Evolutionary conservation across 192 early-diverging fungal species (phyloP), one percentile per base, ranked within the genome.

Genomic region (Coemansia sp.): DNA sequence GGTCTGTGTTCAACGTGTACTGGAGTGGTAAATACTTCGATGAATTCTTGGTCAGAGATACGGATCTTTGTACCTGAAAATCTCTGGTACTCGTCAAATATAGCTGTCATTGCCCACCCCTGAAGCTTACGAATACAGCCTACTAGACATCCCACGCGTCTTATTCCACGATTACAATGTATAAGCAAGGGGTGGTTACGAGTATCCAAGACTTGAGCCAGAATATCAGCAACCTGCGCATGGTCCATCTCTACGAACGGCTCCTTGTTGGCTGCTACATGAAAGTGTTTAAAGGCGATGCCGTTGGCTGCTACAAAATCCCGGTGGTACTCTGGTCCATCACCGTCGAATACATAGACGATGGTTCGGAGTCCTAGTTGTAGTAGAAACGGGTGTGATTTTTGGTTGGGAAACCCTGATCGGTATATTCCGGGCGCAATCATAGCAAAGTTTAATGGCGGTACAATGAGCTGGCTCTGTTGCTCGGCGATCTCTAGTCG

Each of bases 1-100:
- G 81, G 77, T 27, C 49, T 65, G 44, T 65, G 66, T 27, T 78
- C 74, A 5, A 76, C 64, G 43, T 44, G 65, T 15, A 76, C 81
- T 5, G 67, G 73, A 27, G 61, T 44, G 60, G 66, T 66, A 51
- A 85, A 85, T 15, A 80, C 77, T 66, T 80, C 79, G 49, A 79
- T 79, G 80, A 97, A 94, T 90, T 98, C 95, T 76, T 97, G 95
- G 82, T 98, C 97, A 12, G 93, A 91, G 33, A 98, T 90, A 54
- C 91, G 74, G 24, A 95, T 90, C 78, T 94, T 96, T 16, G 90
- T 89, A 31, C 94, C 97, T 16, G 97, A 93, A 68, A 99, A 99
- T 44, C 95, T 79, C 51, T 94, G 84, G 73, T 97, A 99, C 84
- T 99, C 97, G 85, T 96, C 96, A 88, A 98, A 99, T 16, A 97